Evolutionary conservation across 305 asterid genomes (phyloP).

Genomic region (Andrographis paniculata): DNA sequence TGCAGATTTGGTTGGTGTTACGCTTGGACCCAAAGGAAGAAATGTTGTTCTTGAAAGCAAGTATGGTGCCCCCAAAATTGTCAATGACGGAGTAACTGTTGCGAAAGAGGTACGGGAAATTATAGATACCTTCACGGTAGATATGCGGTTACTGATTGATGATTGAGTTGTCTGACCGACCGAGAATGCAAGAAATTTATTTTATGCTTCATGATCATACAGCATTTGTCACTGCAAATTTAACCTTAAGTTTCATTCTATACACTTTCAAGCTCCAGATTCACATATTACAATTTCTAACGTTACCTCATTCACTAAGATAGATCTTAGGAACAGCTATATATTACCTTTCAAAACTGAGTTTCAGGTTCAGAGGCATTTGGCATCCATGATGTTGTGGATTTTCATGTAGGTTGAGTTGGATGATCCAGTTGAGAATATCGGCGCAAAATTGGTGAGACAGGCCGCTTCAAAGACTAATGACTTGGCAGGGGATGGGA

Average conservation of each 20-base stretch:
- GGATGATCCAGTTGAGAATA: conserved; percentile 96
- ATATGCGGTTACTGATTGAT: too few species aligned
- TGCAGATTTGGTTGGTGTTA: conserved; percentile 92
- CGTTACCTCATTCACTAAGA: too few species aligned
- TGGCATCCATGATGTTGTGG: not conserved
- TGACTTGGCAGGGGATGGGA: conserved; percentile 99
- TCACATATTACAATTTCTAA: too few species aligned
- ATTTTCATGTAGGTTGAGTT: conserved; percentile 63
- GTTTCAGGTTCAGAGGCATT: not conserved
- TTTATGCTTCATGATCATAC: too few species aligned
- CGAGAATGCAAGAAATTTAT: too few species aligned
- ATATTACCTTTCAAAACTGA: not conserved
- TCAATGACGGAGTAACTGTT: conserved; percentile 93
- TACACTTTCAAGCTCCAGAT: too few species aligned
- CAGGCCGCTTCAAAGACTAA: conserved; percentile 98
- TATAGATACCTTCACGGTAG: too few species aligned
- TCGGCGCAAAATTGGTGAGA: conserved; percentile 92
- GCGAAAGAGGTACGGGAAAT: conserved; percentile 60
- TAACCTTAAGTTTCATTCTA: too few species aligned
- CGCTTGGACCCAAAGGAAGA: conserved; percentile 96
- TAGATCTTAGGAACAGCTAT: too few species aligned
- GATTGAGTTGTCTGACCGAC: too few species aligned
- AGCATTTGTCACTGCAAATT: too few species aligned
- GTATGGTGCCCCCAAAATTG: conserved; percentile 90
- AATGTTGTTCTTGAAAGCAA: conserved; percentile 97